Base-by-base conservation (phyloP, 306 rosid species). In the Amphicarpaea edgeworthii region DNA sequence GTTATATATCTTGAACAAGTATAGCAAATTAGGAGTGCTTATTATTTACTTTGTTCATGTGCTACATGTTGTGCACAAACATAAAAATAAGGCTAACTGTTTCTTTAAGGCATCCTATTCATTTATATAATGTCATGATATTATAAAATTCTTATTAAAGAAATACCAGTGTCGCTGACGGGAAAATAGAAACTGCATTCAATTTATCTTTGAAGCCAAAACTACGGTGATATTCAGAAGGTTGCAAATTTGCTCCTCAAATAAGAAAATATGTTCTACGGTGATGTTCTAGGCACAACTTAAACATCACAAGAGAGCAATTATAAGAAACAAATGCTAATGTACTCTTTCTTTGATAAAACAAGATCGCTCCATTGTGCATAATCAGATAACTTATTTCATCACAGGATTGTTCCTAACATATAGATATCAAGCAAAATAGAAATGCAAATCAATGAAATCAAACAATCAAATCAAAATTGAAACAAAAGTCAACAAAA, bases 231-330 rank as follows among this genome's bases (percentile, higher is more conserved):
- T 24, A 24, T 24, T 24, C 1, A 24, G 40, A 81, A 21, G 19
- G n/a, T 59, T 72, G 74, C 84, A 37, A 75, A 38, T 46, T 75
- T 81, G 41, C 65, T 19, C 79, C 67, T 75, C 67, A 75, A 54
- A 70, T 57, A 17, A 71, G 68, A 40, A 69, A 81, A 75, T 68
- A 21, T 38, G 34, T 50, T 60, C 84, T 81, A 75, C 72, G 62
- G 60, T 60, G 68, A 32, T 68, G 45, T 59, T 55, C 32, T 68
- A 41, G 58, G 3, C 51, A 46, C 85, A 81, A 32, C 81, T 76
- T 62, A 76, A 75, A 73, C 38, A 54, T 60, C 59, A 17, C 26
- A 19, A 51, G 26, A 15, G 30, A 8, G 49, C 38, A 42, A 19
- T 17, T 17, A 46, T 20, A 51, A 9, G 28, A 51, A 51, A 51